Evolutionary conservation across 169 alveolate genomes (phyloP), one percentile per base, ranked within the genome.

Genomic region (Sarcocystis neurona): DNA sequence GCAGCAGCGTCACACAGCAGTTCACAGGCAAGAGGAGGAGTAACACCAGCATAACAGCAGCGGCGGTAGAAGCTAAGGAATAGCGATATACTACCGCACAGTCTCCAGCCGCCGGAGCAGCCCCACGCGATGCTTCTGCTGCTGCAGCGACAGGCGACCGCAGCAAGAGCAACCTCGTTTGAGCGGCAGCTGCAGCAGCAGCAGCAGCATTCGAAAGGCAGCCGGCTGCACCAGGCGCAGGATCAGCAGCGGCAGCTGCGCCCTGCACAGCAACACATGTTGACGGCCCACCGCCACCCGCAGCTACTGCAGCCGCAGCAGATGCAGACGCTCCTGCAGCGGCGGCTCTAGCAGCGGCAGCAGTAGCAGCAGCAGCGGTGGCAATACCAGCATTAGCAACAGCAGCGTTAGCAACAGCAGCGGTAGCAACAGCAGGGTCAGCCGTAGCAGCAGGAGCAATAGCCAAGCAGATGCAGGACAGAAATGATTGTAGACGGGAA

Each of bases 281-380:
- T 34, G 44, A 43, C 3, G 32, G 27, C 23, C 2, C 34, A 70
- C 32, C 79, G 39, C 8, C 79, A 70, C 50, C 79, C 32, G 47
- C 79, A 70, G 5, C 79, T 34, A 47, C 79, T 34, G 46, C 79
- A 70, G 79, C 79, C 32, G 79, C 79, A 18, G 46, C 79, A 70
- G 44, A 43, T 34, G 79, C 79, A 70, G 18, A n/a, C 32, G 43
- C 79, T 34, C 50, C 79, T 34, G 43, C 46, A 27, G 79, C 79
- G 39, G 79, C 63, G 20, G 63, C 63, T 12, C n/a, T 20, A 50
- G 63, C 63, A 50, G 63, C 63, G 20, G 63, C 63, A 50, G 63
- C 63, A 50, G 63, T 20, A 50, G 63, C 63, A 50, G 63, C 63
- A 50, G 63, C 63, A 50, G 41, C 32, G 39, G 41, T 63, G 39